These are phyloP conservation scores for Hemisphaericaspora xylofermentans DNA, from an alignment of 1,139 yeast species.

Conservation along the genomic window DNA sequence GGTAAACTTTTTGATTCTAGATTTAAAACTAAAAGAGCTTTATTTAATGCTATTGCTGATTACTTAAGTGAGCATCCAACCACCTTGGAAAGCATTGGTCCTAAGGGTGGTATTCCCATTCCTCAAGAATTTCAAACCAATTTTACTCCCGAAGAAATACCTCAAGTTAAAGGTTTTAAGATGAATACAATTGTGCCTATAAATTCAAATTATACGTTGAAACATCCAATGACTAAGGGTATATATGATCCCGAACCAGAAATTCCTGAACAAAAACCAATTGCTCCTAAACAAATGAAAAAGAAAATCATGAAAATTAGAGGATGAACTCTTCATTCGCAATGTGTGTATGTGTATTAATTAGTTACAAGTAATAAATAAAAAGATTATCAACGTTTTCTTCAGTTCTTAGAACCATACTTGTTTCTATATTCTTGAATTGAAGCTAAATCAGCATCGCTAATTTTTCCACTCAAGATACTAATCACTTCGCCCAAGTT, in stretches of 20 bases:
- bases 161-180: conserved; percentile 77
- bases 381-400: conserved; percentile 42
- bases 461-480: conserved; percentile 55
- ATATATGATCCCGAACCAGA: conserved; percentile 61
- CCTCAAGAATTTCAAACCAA: conserved; percentile 57
- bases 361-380: background rate
- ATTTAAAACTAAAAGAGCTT: conserved; percentile 61
- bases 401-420: conserved; percentile 39
- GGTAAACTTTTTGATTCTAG: conserved; percentile 41
- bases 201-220: conserved; percentile 74
- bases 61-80: conserved; percentile 72
- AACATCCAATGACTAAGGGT: conserved; percentile 78
- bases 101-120: conserved; percentile 52
- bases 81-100: conserved; percentile 57
- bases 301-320: conserved; percentile 51
- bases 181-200: conserved; percentile 87
- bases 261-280: conserved; percentile 34
- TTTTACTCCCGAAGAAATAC: conserved; percentile 62
- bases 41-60: conserved; percentile 60
- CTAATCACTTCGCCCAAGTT: conserved; percentile 70
- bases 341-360: background rate
- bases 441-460: conserved; percentile 51
- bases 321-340: conserved; percentile 23
- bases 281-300: conserved; percentile 51
- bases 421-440: conserved; percentile 60